Evolutionary conservation across 2,329 filamentous ascomycete genomes (phyloP), one percentile per base, ranked within the genome.

Genomic region (Hymenoscyphus linearis): DNA sequence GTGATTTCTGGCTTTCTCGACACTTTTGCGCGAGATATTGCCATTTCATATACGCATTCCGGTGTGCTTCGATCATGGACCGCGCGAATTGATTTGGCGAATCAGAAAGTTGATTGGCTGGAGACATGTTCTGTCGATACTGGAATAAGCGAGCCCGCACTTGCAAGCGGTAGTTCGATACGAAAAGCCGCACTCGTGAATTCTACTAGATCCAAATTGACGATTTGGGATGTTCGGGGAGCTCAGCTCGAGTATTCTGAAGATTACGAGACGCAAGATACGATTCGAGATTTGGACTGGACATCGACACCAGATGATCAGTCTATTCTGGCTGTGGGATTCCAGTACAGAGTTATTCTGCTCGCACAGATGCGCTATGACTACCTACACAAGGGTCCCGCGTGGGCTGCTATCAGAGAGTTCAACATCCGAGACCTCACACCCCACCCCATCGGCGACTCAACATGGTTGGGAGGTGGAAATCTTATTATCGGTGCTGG

Each of bases 291-390:
- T 73, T 82, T 97, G 13, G 92, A 96, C 73, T 97, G 93, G 93
- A 93, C 92, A 0, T 93, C 90, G 2, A 96, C 93, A 0, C 91
- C 91, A 0, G 91, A 96, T 72, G 86, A 86, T 55, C 91, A 96
- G 70, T 93, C 90, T 1, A 92, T 97, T 60, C 79, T 97, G 22
- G 91, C 93, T 0, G 90, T 97, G n/a, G 92, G 93, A 0, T 96
- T 96, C 70, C 87, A 88, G n/a, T 90, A 93, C 66, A 85, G 89
- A 60, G 88, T 97, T 4, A 76, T 96, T 34, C 80, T 97, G 2
- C 82, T 96, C 27, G 88, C 89, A 5, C 92, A 97, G 71, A 86
- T 96, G 77, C 88, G 93, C 13, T 97, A 95, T 71, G 91, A 96
- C 74, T 96, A 96, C 72, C 80, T 96, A 18, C 91, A 93, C 69